These are phyloP conservation scores for Tylopilus sp. DNA, from an alignment of 1,284 basidiomycete species.

Conservation along the genomic window DNA sequence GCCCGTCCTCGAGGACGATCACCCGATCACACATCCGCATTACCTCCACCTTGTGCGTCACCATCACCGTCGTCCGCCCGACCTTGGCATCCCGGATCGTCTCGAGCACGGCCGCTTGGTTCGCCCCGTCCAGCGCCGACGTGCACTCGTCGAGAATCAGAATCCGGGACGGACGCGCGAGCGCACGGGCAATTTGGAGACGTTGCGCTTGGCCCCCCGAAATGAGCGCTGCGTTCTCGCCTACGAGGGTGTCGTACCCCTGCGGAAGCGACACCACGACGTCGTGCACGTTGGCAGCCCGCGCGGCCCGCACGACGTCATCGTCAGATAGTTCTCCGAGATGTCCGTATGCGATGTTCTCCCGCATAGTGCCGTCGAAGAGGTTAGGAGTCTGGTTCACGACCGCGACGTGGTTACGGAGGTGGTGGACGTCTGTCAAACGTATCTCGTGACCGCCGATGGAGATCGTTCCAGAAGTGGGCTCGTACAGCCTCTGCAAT, in stretches of 20 bases:
- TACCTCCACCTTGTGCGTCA: constrained; percentile 89
- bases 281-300: constrained; percentile 79
- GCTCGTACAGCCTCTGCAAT: constrained; percentile 85
- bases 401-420: constrained; percentile 81
- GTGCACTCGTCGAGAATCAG: constrained; percentile 95
- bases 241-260: constrained; percentile 83
- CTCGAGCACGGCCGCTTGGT: constrained; percentile 77
- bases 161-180: constrained; percentile 69
- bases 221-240: constrained; percentile 84
- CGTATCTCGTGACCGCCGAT: constrained; percentile 53
- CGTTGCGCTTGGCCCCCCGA: constrained; percentile 96
- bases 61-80: constrained; percentile 80
- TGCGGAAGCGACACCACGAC: constrained; percentile 79
- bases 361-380: constrained; percentile 80
- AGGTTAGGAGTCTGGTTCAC: constrained; percentile 84
- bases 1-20: constrained; percentile 75
- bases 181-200: constrained; percentile 86
- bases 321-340: constrained; percentile 36
- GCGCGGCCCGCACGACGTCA: constrained; percentile 68
- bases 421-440: constrained; percentile 61
- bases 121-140: constrained; percentile 80
- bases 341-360: constrained; percentile 84
- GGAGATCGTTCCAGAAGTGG: constrained; percentile 58
- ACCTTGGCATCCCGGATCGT: constrained; percentile 64
- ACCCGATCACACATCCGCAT: constrained; percentile 94